phyloP scores from a whole-genome alignment of 2,329 filamentous ascomycete genomes.

The Monosporascus sp. region DNA sequence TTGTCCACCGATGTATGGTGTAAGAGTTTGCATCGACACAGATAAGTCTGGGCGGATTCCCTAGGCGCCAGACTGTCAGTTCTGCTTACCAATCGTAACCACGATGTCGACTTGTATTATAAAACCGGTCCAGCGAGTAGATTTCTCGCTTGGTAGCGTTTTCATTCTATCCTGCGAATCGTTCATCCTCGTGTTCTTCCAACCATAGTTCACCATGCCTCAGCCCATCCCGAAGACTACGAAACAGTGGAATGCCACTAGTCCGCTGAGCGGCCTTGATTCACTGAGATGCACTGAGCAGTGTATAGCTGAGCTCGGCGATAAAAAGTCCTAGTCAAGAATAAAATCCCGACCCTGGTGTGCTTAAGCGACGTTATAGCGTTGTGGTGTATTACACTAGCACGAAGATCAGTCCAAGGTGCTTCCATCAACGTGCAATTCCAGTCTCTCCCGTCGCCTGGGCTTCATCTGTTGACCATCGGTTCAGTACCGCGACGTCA shows the following conservation, averaged over 20 bases:
- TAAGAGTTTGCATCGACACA: no score
- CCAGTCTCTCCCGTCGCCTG: background rate
- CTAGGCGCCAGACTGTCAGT: no score
- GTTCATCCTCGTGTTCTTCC: background rate
- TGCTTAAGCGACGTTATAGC: no score
- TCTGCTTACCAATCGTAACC: no score
- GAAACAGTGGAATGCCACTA: constrained; percentile 11
- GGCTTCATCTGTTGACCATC: background rate
- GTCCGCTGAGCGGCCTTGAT: constrained; percentile 3
- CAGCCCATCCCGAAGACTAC: constrained; percentile 7
- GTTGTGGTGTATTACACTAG: background rate
- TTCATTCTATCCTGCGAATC: no score
- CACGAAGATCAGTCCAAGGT: constrained; percentile 9
- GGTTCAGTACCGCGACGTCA: constrained; percentile 5
- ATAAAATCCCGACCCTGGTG: background rate
- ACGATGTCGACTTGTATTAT: no score
- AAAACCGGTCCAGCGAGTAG: no score
- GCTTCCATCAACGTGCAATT: constrained; percentile 13
- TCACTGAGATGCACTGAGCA: constrained; percentile 10
- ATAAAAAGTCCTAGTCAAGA: constrained; percentile 15
- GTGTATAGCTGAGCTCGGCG: constrained; percentile 8
- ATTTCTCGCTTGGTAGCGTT: no score
- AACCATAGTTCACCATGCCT: constrained; percentile 1
- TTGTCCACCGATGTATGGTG: no score
- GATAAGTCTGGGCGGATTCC: no score